Percentiles rank a stretch among this genome's conserved stretches.
phyloP scores from a whole-genome alignment of 1,139 yeast species.

The Geotrichum cucujoidarum region DNA sequence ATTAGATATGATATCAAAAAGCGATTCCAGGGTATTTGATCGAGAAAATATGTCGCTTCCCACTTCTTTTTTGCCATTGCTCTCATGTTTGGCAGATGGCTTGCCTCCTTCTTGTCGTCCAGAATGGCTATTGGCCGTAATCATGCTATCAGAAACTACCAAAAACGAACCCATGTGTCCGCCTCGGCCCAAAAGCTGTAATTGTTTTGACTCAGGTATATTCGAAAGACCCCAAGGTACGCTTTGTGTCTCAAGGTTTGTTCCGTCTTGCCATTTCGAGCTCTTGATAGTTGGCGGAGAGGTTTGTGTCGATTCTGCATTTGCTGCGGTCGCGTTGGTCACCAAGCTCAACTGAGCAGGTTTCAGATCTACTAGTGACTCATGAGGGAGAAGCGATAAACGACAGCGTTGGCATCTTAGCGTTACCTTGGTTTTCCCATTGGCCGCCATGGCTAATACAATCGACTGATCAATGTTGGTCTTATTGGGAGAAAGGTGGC shows the following conservation, averaged over 20 bases:
- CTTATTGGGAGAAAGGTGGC: too few species aligned
- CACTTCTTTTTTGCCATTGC: constrained; percentile 14
- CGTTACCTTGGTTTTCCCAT: constrained; percentile 11
- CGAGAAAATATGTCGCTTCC: constrained; percentile 40
- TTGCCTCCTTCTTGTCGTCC: constrained; percentile 8
- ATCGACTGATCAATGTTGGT: too few species aligned
- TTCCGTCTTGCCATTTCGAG: constrained; percentile 3
- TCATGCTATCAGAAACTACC: constrained; percentile 18
- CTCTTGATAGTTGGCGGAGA: background rate
- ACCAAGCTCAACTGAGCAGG: constrained; percentile 48
- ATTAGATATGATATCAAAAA: constrained; percentile 60
- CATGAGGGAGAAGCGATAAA: constrained; percentile 52
- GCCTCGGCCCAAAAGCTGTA: constrained; percentile 8
- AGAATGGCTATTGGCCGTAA: constrained; percentile 15
- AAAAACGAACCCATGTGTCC: constrained; percentile 20
- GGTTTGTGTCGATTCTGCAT: constrained; percentile 1
- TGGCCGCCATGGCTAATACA: background rate
- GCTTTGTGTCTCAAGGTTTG: constrained; percentile 1
- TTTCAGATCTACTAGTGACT: constrained; percentile 49
- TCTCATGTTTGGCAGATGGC: background rate
- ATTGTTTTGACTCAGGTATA: constrained; percentile 14
- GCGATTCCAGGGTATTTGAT: constrained; percentile 49
- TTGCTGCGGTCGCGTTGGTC: constrained; percentile 18
- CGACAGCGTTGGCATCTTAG: constrained; percentile 55
- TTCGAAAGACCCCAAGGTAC: constrained; percentile 20